Base-by-base conservation (phyloP, 2,329 filamentous ascomycete species). In the Verticillium klebahnii region DNA sequence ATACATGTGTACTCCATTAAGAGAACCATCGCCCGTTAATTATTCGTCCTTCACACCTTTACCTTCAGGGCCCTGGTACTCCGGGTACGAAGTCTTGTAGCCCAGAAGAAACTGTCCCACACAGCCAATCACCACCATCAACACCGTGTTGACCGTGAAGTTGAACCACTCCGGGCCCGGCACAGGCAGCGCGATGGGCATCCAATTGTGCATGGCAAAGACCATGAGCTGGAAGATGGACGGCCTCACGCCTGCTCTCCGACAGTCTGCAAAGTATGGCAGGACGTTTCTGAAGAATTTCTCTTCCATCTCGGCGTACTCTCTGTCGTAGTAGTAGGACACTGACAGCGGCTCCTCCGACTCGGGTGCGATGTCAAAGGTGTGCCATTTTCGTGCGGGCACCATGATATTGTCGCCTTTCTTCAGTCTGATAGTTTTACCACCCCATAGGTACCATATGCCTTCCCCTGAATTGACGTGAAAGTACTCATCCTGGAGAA, bases 201-300 rank as follows among this genome's bases (percentile, higher is more conserved):
- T 67, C 29, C 63, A 61, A n/a, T 63, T 63, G 32, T 56, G 39
- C 34, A 60, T 40, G 23, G 67, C 60, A 45, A 69, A 68, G 15
- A 68, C 62, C 61, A 68, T 64, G 36, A 69, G 60, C 63, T 69
- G 67, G 29, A 66, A 65, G 50, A 66, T 40, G 62, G 64, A 67
- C 11, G 67, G 66, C 11, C 50, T 60, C 8, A 57, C 14, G 2
- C 52, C 39, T 5, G 64, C 60, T n/a, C 36, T 60, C 15, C 63
- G 60, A 50, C 67, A 69, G 58, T 69, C 67, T 36, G 66, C 59
- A 17, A 69, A 34, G 58, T 69, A 69, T n/a, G 64, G 63, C 12
- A 68, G 61, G 19, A 64, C 62, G 60, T 69, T 69, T 58, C 67
- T 63, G 60, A 69, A 69, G 59, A 69, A 69, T 5, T 63, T 57